A percentile compares a stretch with the other conserved stretches of the same genome.
These are phyloP conservation scores for Didymella lethalis DNA, from an alignment of 2,329 filamentous ascomycete genomes.

Conservation along the genomic window DNA sequence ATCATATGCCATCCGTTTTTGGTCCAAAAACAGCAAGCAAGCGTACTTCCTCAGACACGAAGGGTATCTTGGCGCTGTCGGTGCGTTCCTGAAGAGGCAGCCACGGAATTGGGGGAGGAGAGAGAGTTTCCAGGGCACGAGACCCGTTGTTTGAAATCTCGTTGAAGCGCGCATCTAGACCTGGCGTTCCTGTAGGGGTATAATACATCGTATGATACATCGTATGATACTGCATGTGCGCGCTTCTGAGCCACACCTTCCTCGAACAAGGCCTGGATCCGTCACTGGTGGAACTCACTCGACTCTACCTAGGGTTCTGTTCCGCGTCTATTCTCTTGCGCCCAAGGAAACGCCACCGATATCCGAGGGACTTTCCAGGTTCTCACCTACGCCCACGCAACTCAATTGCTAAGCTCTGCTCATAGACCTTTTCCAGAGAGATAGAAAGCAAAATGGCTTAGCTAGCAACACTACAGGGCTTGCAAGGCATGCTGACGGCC, in stretches of 20 bases:
- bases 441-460: no score
- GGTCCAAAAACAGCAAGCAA: conserved; percentile 92
- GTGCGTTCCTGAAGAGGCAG: conserved; percentile 91
- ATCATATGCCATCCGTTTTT: conserved; percentile 96
- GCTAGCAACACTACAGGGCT: no score
- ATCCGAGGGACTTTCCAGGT: no score
- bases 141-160: conserved; percentile 12
- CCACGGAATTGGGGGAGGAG: conserved; percentile 90
- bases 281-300: background rate
- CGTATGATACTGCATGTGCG: background rate
- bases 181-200: background rate
- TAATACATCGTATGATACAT: background rate
- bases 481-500: no score
- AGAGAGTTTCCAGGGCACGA: conserved; percentile 70
- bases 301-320: background rate
- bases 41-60: conserved; percentile 96
- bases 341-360: no score
- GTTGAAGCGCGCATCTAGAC: conserved; percentile 5
- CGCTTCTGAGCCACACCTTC: background rate
- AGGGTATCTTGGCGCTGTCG: conserved; percentile 92
- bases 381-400: no score
- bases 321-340: no score
- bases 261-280: background rate
- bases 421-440: no score
- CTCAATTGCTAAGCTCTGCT: no score